These are phyloP conservation scores for Xylaria cubensis DNA, from an alignment of 495 filamentous ascomycete species.

Conservation along the genomic window DNA sequence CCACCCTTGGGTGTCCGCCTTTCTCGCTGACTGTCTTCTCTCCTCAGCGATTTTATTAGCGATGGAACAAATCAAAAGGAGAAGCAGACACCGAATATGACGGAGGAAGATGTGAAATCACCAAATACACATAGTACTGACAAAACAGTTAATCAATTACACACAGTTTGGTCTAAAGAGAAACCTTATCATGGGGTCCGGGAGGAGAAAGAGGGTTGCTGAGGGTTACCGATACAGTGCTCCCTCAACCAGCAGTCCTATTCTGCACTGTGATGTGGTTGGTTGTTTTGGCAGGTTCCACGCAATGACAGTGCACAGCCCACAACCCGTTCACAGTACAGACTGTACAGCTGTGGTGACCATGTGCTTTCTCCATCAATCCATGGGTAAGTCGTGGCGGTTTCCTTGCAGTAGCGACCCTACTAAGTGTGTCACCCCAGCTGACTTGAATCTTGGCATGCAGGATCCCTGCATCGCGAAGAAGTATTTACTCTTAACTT, in stretches of 20 bases:
- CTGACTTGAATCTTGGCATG: constrained; percentile 1
- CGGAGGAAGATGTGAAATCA: neutral
- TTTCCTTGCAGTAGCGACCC: constrained; percentile 13
- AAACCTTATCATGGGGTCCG: neutral
- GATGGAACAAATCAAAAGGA: neutral
- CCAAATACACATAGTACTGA: neutral
- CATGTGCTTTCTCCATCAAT: constrained; percentile 3
- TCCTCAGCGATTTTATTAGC: neutral
- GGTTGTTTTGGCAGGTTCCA: constrained; percentile 3
- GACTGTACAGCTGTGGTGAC: neutral
- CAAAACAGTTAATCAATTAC: neutral
- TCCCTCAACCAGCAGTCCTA: neutral
- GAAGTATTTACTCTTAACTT: neutral
- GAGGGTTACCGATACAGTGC: constrained; percentile 1
- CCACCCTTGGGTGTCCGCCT: neutral
- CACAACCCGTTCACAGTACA: neutral
- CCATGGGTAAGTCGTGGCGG: neutral
- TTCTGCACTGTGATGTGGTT: neutral
- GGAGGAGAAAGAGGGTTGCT: constrained; percentile 10
- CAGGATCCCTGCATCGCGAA: constrained; percentile 17
- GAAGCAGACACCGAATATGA: neutral
- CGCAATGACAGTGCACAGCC: neutral
- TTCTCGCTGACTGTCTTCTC: neutral
- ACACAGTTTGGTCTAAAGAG: neutral
- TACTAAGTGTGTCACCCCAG: neutral